Conservation (phyloP, 2,329 filamentous ascomycete species). For the Diaporthe velutina region DNA sequence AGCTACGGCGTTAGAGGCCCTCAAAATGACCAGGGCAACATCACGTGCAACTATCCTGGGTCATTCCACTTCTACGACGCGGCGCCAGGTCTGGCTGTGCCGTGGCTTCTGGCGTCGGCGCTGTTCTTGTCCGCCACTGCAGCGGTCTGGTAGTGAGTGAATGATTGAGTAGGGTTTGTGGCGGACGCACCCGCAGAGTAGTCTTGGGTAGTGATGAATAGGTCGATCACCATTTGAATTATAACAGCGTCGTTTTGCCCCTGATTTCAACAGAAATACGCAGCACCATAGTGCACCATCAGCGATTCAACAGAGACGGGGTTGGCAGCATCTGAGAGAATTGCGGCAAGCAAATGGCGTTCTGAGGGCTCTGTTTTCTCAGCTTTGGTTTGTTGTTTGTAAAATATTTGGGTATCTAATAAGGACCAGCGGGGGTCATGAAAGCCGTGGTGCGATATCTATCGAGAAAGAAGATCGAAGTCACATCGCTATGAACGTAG, state of each 20-base stretch:
- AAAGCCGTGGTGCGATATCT: constrained; percentile 20
- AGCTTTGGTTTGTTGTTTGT: constrained; percentile 3
- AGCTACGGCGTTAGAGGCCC: constrained; percentile 57
- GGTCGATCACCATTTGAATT: constrained; percentile 12
- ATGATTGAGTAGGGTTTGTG: background rate
- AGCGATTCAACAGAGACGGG: constrained; percentile 1
- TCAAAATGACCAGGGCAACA: constrained; percentile 41
- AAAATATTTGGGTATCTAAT: constrained; percentile 26
- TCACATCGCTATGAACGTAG: background rate
- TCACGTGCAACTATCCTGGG: constrained; percentile 73
- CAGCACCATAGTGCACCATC: background rate
- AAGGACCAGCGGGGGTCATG: constrained; percentile 13
- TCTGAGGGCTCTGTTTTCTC: constrained; percentile 4
- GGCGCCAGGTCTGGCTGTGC: constrained; percentile 41
- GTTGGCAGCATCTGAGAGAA: constrained; percentile 15
- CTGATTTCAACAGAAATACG: background rate
- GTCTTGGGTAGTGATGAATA: background rate
- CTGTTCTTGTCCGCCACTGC: constrained; percentile 19
- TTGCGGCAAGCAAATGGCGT: constrained; percentile 19
- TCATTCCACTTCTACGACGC: constrained; percentile 64
- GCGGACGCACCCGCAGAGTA: background rate
- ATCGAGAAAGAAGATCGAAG: background rate
- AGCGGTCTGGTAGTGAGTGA: constrained; percentile 23
- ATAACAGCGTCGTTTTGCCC: background rate
- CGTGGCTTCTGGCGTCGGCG: constrained; percentile 43